phyloP scores from a whole-genome alignment of 768 basidiomycete species.

The Boletellus emodensis region DNA sequence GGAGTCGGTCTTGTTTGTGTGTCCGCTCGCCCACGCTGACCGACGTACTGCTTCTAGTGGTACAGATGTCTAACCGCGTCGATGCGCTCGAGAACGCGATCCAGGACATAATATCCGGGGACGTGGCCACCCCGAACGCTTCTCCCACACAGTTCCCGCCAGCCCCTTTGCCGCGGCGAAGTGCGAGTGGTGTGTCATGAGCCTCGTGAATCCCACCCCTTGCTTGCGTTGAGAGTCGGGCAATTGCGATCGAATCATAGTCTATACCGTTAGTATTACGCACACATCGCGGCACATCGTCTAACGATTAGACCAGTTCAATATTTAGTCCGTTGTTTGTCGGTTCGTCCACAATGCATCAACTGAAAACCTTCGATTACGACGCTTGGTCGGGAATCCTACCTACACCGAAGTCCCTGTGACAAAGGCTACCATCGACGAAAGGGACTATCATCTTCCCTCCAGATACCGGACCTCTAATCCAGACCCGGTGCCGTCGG shows the following conservation, averaged over 20 bases:
- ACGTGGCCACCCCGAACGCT: conserved; percentile 45
- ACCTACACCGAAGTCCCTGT: conserved; percentile 5
- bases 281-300: too few species aligned
- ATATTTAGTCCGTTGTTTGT: not conserved
- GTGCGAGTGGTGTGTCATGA: conserved; percentile 34
- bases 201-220: not conserved
- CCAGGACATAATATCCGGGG: conserved; percentile 86
- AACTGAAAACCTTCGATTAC: conserved; percentile 7
- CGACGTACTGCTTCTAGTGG: conserved; percentile 52
- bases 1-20: conserved; percentile 50
- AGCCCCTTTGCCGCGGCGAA: conserved; percentile 40
- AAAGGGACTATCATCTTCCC: conserved; percentile 4
- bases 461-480: conserved; percentile 7
- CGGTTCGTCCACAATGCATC: not conserved
- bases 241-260: conserved; percentile 15
- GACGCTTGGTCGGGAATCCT: conserved; percentile 1
- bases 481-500: conserved; percentile 28
- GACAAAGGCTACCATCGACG: conserved; percentile 6
- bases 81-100: conserved; percentile 87
- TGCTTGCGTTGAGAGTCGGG: conserved; percentile 12
- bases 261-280: conserved; percentile 13
- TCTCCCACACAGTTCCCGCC: conserved; percentile 48
- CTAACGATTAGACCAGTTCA: too few species aligned
- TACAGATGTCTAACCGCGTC: conserved; percentile 87
- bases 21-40: conserved; percentile 2